Evolutionary conservation across 495 filamentous ascomycete species (phyloP).

Genomic region (Friedmanniomyces endolithicus): DNA sequence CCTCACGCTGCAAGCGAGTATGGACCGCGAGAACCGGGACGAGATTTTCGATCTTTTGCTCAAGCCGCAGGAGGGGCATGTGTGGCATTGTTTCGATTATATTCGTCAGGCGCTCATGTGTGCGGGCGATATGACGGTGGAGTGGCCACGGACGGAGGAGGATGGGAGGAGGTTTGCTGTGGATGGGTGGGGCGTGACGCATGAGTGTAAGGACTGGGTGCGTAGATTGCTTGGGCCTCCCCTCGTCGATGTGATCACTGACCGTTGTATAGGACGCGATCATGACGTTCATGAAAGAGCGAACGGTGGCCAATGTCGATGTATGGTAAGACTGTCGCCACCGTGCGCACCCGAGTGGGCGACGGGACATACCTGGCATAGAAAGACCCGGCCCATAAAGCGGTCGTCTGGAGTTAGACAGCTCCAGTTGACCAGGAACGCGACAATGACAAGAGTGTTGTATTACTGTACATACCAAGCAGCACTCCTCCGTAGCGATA

Average conservation of each 20-base stretch:
- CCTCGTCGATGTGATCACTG: too few species aligned
- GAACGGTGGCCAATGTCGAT: slow-evolving; percentile 3
- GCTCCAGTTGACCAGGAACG: too few species aligned
- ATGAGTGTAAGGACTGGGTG: slow-evolving; percentile 15
- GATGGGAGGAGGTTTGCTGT: slow-evolving; percentile 13
- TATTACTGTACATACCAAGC: too few species aligned
- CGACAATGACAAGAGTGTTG: too few species aligned
- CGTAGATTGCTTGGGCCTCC: neutral
- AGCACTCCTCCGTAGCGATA: too few species aligned
- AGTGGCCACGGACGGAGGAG: slow-evolving; percentile 13
- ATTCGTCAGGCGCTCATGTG: slow-evolving; percentile 20
- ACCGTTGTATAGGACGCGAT: slow-evolving; percentile 4
- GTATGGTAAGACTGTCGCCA: too few species aligned
- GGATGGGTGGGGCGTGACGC: slow-evolving; percentile 18
- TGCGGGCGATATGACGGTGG: slow-evolving; percentile 19
- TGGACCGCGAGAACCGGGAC: slow-evolving; percentile 2
- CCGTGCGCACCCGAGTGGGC: too few species aligned
- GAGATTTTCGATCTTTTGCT: slow-evolving; percentile 8
- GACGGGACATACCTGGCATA: too few species aligned
- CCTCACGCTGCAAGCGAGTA: slow-evolving; percentile 3
- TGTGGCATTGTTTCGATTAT: slow-evolving; percentile 20
- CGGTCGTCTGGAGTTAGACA: too few species aligned
- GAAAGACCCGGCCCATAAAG: too few species aligned
- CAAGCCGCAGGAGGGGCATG: slow-evolving; percentile 8
- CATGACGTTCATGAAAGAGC: slow-evolving; percentile 12